Percentiles rank a stretch among this genome's conserved stretches.
phyloP scores from a whole-genome alignment of 2,329 filamentous ascomycete species.

The Magnaporthiopsis rhizophila region DNA sequence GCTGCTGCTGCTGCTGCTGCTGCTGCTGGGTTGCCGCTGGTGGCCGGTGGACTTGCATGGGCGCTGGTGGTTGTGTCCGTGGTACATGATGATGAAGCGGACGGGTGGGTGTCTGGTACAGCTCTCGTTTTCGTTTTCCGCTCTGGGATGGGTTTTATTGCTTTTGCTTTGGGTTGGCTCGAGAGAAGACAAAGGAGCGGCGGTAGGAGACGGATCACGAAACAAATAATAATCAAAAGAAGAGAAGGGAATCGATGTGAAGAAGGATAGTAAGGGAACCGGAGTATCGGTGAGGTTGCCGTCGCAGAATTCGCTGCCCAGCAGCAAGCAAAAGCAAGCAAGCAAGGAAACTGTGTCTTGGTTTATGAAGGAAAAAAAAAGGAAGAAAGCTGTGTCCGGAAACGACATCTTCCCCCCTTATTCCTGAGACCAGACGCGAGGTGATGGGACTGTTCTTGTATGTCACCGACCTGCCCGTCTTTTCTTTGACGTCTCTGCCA shows the following conservation, averaged over 20 bases:
- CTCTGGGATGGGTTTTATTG: too few relatives aligned
- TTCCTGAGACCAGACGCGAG: neutral
- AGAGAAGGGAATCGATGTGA: neutral
- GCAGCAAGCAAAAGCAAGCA: slow-evolving; percentile 2
- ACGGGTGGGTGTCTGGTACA: too few relatives aligned
- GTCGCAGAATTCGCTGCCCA: slow-evolving; percentile 4
- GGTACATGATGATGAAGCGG: neutral
- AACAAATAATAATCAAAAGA: neutral
- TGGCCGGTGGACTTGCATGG: slow-evolving; percentile 7
- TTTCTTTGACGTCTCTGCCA: neutral
- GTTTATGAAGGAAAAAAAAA: neutral
- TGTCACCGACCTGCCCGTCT: neutral
- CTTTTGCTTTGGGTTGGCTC: too few relatives aligned
- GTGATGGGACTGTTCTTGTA: neutral
- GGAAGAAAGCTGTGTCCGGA: neutral
- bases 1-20: slow-evolving; percentile 9
- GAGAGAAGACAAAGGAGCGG: neutral
- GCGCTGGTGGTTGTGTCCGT: slow-evolving; percentile 3
- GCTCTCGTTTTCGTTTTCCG: too few relatives aligned
- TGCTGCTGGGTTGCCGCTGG: slow-evolving; percentile 6
- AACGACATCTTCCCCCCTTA: neutral
- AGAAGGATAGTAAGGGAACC: neutral
- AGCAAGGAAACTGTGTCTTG: neutral
- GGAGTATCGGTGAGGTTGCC: slow-evolving; percentile 2
- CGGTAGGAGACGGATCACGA: neutral